These are phyloP conservation scores for Biscogniauxia mediterranea DNA, from an alignment of 2,329 filamentous ascomycete species.

Conservation along the genomic window DNA sequence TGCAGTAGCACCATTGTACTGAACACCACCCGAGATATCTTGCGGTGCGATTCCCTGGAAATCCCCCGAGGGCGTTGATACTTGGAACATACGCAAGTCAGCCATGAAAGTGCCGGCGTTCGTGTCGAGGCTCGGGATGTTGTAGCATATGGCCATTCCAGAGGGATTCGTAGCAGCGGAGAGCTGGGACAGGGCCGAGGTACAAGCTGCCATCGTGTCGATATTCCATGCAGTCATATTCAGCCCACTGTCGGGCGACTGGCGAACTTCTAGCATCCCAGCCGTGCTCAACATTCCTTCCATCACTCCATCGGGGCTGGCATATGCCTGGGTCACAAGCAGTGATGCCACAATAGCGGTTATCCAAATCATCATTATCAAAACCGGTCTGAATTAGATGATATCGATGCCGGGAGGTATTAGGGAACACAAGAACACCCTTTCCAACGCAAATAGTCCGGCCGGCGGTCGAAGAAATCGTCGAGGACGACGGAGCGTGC, in stretches of 20 bases:
- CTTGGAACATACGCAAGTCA: constrained; percentile 71
- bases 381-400: constrained; percentile 10
- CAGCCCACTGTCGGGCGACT: constrained; percentile 32
- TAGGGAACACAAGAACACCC: background rate
- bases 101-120: constrained; percentile 70
- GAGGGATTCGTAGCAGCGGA: constrained; percentile 66
- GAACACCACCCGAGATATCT: constrained; percentile 54
- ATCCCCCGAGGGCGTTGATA: constrained; percentile 56
- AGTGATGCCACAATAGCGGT: constrained; percentile 34
- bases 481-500: constrained; percentile 24
- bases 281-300: constrained; percentile 14
- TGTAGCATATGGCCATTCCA: constrained; percentile 80
- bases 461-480: constrained; percentile 26
- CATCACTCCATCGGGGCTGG: constrained; percentile 28
- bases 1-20: constrained; percentile 54
- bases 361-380: constrained; percentile 38
- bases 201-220: constrained; percentile 59
- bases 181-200: constrained; percentile 52
- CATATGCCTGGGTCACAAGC: constrained; percentile 36
- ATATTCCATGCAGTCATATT: constrained; percentile 57
- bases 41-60: constrained; percentile 52
- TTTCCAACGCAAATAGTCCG: constrained; percentile 18
- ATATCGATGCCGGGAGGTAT: background rate
- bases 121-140: constrained; percentile 69
- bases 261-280: constrained; percentile 18